Percentiles rank a stretch among this genome's conserved stretches.
These are phyloP conservation scores for Malus hybrid DNA, from an alignment of 331 rosid genomes.

Conservation along the genomic window DNA sequence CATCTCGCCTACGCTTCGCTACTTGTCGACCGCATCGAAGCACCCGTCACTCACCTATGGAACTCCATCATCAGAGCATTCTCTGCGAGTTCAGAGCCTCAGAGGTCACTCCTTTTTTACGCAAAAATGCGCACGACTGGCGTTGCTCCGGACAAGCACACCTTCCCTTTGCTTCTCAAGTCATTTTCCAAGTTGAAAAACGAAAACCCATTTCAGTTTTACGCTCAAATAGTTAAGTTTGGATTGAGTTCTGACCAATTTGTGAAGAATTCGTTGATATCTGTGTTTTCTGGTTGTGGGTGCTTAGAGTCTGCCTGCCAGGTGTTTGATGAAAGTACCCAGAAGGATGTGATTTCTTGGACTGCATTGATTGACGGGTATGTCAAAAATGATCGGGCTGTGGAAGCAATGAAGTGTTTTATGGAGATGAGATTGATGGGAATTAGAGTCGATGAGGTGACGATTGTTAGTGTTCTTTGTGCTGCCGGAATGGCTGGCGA, in stretches of 20 bases:
- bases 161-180: constrained; percentile 10
- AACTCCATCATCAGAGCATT: constrained; percentile 9
- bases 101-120: background rate
- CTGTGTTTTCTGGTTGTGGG: constrained; percentile 42
- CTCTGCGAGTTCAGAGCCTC: background rate
- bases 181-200: background rate
- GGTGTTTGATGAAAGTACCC: constrained; percentile 35
- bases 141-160: background rate
- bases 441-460: constrained; percentile 48
- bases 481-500: constrained; percentile 58
- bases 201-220: constrained; percentile 3
- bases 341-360: constrained; percentile 60
- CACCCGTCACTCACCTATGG: constrained; percentile 1
- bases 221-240: constrained; percentile 16
- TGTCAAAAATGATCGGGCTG: constrained; percentile 34
- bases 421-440: constrained; percentile 59
- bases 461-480: constrained; percentile 54
- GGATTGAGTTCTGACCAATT: constrained; percentile 49
- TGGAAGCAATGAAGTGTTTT: constrained; percentile 31
- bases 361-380: constrained; percentile 52
- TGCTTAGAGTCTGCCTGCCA: constrained; percentile 31
- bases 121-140: background rate
- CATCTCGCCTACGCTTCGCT: constrained; percentile 2
- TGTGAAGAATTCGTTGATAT: constrained; percentile 41
- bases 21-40: background rate